Evolutionary conservation across 495 filamentous ascomycete genomes (phyloP).

Genomic region (Penicillium roqueforti): DNA sequence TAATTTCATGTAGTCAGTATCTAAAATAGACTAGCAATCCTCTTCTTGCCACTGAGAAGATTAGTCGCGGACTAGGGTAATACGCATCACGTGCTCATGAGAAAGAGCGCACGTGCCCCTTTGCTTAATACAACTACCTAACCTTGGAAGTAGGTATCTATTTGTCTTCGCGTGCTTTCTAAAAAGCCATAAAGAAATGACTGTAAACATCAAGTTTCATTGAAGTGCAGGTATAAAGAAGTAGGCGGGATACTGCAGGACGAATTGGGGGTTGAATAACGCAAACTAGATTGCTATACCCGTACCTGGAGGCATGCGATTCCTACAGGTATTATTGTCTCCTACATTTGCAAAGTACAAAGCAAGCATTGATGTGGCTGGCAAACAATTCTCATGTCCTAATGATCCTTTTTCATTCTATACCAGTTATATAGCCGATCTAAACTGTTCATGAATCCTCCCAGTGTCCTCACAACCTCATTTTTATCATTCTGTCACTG

Average conservation of each 20-base stretch:
- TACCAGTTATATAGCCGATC: not conserved
- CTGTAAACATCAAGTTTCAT: not conserved
- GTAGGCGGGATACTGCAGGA: not conserved
- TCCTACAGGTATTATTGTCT: not conserved
- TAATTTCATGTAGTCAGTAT: not conserved
- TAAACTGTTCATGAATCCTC: not conserved
- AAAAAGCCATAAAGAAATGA: not conserved
- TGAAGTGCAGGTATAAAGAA: not conserved
- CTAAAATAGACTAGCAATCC: no score
- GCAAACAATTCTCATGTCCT: not conserved
- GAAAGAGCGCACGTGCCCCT: not conserved
- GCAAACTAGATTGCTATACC: not conserved
- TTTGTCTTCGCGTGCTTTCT: not conserved
- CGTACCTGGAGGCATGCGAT: not conserved
- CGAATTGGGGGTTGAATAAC: not conserved
- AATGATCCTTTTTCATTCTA: not conserved
- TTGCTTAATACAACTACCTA: not conserved
- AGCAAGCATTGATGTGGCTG: not conserved
- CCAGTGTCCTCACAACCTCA: not conserved
- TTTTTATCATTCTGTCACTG: not conserved
- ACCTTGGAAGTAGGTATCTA: no score
- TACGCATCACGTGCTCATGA: not conserved
- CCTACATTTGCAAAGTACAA: not conserved
- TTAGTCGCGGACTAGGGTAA: not conserved
- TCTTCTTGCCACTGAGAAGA: not conserved